Evolutionary conservation across 768 basidiomycete species (phyloP).

Genomic region (Dioszegia crocea): DNA sequence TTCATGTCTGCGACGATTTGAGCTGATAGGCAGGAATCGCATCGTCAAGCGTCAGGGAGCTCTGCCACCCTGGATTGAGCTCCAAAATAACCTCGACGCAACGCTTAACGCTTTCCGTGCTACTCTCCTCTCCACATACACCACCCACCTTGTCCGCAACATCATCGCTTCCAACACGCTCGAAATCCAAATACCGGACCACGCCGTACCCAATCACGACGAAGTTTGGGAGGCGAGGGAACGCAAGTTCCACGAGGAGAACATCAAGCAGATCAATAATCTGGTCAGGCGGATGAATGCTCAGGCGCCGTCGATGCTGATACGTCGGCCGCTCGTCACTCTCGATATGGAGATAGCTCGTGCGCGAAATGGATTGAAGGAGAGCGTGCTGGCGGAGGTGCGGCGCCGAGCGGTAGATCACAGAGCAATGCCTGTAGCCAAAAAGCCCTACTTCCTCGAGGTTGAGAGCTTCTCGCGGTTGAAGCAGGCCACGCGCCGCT

Average conservation of each 20-base stretch:
- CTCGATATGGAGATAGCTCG: slow-evolving; percentile 58
- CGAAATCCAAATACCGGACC: slow-evolving; percentile 50
- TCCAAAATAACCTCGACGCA: slow-evolving; percentile 70
- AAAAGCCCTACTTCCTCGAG: slow-evolving; percentile 15
- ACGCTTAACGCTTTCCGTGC: slow-evolving; percentile 63
- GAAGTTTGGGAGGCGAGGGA: slow-evolving; percentile 68
- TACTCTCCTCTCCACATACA: slow-evolving; percentile 65
- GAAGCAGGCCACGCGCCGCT: slow-evolving; percentile 24
- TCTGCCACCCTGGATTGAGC: slow-evolving; percentile 78
- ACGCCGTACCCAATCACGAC: slow-evolving; percentile 52
- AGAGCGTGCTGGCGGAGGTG: slow-evolving; percentile 33
- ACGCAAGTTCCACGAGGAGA: slow-evolving; percentile 63
- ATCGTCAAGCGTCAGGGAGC: slow-evolving; percentile 78
- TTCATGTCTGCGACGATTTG: too few relatives aligned
- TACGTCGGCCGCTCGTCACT: slow-evolving; percentile 62
- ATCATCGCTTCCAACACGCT: slow-evolving; percentile 47
- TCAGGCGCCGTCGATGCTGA: slow-evolving; percentile 66
- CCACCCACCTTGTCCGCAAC: slow-evolving; percentile 66
- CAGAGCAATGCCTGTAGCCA: slow-evolving; percentile 3
- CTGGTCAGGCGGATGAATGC: slow-evolving; percentile 75
- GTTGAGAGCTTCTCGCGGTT: slow-evolving; percentile 19
- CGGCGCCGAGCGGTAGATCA: slow-evolving; percentile 28
- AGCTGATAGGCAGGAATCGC: too few relatives aligned
- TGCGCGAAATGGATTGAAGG: slow-evolving; percentile 27
- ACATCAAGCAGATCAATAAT: slow-evolving; percentile 67